Conservation (phyloP, 768 basidiomycete genomes). For the Trametopsis cervina region DNA sequence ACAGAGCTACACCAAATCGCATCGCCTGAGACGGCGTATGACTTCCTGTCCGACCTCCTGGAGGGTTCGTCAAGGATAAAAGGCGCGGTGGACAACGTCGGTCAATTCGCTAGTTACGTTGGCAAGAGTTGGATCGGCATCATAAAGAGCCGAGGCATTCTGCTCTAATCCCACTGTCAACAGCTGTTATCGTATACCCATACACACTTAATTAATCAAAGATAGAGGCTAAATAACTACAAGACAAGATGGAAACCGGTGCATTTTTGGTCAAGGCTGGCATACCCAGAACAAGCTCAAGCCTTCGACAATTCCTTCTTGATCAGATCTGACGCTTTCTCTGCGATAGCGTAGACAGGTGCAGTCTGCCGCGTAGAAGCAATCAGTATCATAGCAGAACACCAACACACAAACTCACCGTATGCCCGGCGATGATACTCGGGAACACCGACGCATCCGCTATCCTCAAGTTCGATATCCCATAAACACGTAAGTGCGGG, state of each 20-base stretch:
- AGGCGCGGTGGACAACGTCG: constrained; percentile 42
- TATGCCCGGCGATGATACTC: constrained; percentile 36
- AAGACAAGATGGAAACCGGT: not conserved
- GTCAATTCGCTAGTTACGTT: constrained; percentile 53
- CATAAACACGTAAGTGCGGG: constrained; percentile 35
- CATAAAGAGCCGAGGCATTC: constrained; percentile 55
- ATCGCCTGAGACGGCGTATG: constrained; percentile 59
- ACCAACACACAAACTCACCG: constrained; percentile 28
- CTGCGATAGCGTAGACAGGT: constrained; percentile 13
- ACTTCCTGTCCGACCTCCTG: constrained; percentile 63
- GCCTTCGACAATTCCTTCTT: constrained; percentile 7
- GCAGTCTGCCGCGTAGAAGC: constrained; percentile 7
- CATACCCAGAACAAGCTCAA: no score
- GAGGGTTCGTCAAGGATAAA: constrained; percentile 39
- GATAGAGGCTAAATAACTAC: not conserved
- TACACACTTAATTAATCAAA: no score
- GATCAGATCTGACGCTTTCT: constrained; percentile 14
- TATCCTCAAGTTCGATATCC: constrained; percentile 34
- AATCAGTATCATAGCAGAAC: not conserved
- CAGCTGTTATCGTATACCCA: no score
- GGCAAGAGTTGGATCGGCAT: constrained; percentile 68
- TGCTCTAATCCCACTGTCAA: no score
- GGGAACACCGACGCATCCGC: constrained; percentile 43
- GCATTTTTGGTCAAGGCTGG: no score
- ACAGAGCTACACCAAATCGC: constrained; percentile 77